A percentile compares a stretch with the other conserved stretches of the same genome.
Evolutionary conservation across 2,329 filamentous ascomycete species (phyloP).

Genomic region (Fusarium paranaense): DNA sequence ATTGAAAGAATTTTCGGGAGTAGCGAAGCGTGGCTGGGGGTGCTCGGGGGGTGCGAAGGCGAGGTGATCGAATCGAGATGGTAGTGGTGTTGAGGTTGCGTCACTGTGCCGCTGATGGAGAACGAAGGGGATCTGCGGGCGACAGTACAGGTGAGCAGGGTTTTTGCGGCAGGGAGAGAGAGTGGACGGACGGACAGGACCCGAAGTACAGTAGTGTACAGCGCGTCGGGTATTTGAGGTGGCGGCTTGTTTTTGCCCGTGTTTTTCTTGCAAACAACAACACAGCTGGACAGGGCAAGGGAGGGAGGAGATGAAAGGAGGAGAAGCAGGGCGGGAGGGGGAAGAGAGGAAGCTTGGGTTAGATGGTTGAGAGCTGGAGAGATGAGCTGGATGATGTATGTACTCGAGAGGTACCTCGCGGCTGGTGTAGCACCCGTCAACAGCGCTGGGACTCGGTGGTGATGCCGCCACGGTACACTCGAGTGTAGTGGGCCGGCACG

Average conservation of each 20-base stretch:
- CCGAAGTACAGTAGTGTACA: constrained; percentile 1
- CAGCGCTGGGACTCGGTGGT: constrained; percentile 22
- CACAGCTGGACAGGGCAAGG: neutral
- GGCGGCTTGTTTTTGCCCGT: constrained; percentile 6
- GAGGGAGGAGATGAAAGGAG: constrained; percentile 8
- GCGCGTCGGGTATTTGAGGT: constrained; percentile 15
- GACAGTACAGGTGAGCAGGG: constrained; percentile 31
- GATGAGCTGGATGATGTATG: neutral
- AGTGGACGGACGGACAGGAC: neutral
- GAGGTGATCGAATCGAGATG: constrained; percentile 38
- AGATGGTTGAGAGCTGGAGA: neutral
- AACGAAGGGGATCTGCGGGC: constrained; percentile 40
- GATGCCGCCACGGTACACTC: constrained; percentile 28
- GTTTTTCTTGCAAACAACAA: constrained; percentile 18
- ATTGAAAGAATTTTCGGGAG: constrained; percentile 42
- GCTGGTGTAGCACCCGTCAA: constrained; percentile 13
- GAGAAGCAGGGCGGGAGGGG: neutral
- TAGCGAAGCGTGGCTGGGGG: constrained; percentile 38
- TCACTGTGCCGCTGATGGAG: constrained; percentile 43
- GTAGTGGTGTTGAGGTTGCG: constrained; percentile 44
- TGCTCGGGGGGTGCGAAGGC: constrained; percentile 37
- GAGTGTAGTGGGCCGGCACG: constrained; percentile 6
- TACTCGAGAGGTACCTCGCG: constrained; percentile 35
- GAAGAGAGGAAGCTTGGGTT: constrained; percentile 17
- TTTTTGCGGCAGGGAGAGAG: constrained; percentile 28